These are phyloP conservation scores for Fragilariopsis cylindrus DNA, from an alignment of 108 stramenopile genomes.

Conservation along the genomic window DNA sequence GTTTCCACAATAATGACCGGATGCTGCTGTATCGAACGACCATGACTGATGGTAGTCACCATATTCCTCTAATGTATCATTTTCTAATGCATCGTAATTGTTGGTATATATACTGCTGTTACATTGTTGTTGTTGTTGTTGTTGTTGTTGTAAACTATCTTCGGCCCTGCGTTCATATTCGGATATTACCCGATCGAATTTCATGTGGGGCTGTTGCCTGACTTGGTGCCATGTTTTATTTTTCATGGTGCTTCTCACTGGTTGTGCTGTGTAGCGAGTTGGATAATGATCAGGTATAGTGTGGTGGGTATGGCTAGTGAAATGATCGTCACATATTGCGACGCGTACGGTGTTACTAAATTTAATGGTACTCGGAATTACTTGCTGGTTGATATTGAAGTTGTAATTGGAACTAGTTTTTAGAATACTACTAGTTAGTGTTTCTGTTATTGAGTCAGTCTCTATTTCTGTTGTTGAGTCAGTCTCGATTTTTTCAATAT, in stretches of 20 bases:
- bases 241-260: no score
- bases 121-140: conserved; percentile 3
- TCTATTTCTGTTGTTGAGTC: background rate
- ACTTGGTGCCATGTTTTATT: conserved; percentile 3
- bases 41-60: conserved; percentile 6
- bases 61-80: conserved; percentile 13
- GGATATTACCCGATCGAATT: no score
- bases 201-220: background rate
- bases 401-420: background rate
- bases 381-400: conserved; percentile 1
- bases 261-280: no score
- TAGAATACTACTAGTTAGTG: background rate
- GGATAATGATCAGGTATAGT: conserved; percentile 1
- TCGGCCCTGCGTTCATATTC: no score
- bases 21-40: no score
- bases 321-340: background rate
- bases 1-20: no score
- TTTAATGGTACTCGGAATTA: conserved; percentile 13
- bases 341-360: conserved; percentile 1
- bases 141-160: background rate
- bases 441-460: background rate
- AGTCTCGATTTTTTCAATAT: background rate
- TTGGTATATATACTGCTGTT: conserved; percentile 4
- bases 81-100: no score
- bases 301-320: conserved; percentile 6